Evolutionary conservation across 768 basidiomycete species (phyloP).

Genomic region (Tulasnella sp.): DNA sequence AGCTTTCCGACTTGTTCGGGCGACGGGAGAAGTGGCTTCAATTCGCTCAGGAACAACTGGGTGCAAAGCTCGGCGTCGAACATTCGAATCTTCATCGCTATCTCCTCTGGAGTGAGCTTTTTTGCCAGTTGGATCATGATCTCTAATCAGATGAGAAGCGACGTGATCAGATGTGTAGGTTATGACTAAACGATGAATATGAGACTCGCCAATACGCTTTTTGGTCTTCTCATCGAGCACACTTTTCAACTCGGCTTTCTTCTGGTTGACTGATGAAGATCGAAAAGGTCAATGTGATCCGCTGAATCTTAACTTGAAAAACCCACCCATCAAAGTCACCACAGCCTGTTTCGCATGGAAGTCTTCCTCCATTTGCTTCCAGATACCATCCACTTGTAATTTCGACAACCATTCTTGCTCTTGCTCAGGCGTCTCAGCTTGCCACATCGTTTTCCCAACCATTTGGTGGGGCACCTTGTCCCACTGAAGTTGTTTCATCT

Average conservation of each 20-base stretch:
- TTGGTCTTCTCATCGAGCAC: conserved; percentile 85
- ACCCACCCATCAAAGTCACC: conserved; percentile 73
- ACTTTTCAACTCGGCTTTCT: conserved; percentile 80
- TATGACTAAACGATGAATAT: background rate
- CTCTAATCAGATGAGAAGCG: conserved; percentile 39
- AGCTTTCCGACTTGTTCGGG: conserved; percentile 90
- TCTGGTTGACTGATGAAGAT: conserved; percentile 51
- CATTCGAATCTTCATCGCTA: conserved; percentile 70
- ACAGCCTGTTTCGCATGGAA: conserved; percentile 95
- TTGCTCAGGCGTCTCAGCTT: conserved; percentile 48
- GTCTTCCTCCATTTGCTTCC: conserved; percentile 94
- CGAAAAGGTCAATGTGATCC: background rate
- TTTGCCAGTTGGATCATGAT: conserved; percentile 85
- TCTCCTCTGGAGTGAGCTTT: conserved; percentile 75
- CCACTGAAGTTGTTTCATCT: conserved; percentile 99
- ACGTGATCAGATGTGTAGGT: background rate
- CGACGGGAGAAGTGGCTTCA: conserved; percentile 79
- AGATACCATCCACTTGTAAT: conserved; percentile 76
- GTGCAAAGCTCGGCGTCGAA: conserved; percentile 84
- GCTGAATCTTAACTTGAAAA: background rate
- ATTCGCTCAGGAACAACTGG: conserved; percentile 77
- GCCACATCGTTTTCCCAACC: conserved; percentile 79
- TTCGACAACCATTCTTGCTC: conserved; percentile 75
- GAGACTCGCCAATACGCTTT: conserved; percentile 77
- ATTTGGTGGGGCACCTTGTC: conserved; percentile 91